A percentile compares a stretch with the other conserved stretches of the same genome.
Evolutionary conservation across 805 yeast species (phyloP).

Genomic region (Candida verbasci): DNA sequence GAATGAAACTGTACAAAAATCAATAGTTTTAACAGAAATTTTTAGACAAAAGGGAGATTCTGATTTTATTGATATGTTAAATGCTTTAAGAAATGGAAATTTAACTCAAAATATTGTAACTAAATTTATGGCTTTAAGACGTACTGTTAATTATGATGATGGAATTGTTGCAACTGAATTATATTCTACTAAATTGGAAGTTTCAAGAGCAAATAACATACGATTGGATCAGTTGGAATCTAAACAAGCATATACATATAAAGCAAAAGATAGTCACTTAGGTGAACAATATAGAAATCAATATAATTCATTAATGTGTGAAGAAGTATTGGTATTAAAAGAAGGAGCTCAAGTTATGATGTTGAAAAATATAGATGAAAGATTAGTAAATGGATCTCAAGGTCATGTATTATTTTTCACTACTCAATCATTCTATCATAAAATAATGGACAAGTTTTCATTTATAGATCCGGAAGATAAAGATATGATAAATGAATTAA

Average conservation of each 20-base stretch:
- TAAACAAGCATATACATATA: conserved; percentile 31
- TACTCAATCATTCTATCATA: conserved; percentile 16
- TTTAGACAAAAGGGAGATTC: conserved; percentile 85
- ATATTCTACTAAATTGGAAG: conserved; percentile 83
- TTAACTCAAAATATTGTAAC: conserved; percentile 45
- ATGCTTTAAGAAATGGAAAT: conserved; percentile 72
- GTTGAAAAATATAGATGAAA: conserved; percentile 72
- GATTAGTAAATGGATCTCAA: conserved; percentile 84
- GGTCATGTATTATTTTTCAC: conserved; percentile 68
- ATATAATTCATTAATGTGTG: conserved; percentile 70
- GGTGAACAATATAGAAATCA: conserved; percentile 19
- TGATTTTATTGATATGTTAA: conserved; percentile 72
- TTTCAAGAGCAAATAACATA: conserved; percentile 63
- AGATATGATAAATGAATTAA: conserved; percentile 20
- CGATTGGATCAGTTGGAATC: conserved; percentile 44
- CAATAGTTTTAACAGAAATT: conserved; percentile 70
- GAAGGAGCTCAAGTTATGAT: conserved; percentile 94
- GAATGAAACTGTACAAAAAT: conserved; percentile 57
- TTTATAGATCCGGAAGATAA: conserved; percentile 12
- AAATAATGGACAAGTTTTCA: conserved; percentile 22
- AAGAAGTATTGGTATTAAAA: conserved; percentile 57
- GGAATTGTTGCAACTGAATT: conserved; percentile 88
- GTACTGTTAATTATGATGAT: conserved; percentile 57
- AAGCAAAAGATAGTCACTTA: conserved; percentile 31
- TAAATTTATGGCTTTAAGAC: conserved; percentile 50